A percentile compares a stretch with the other conserved stretches of the same genome.
These are phyloP conservation scores for Aspergillus wentii DNA, from an alignment of 495 filamentous ascomycete species.

Conservation along the genomic window DNA sequence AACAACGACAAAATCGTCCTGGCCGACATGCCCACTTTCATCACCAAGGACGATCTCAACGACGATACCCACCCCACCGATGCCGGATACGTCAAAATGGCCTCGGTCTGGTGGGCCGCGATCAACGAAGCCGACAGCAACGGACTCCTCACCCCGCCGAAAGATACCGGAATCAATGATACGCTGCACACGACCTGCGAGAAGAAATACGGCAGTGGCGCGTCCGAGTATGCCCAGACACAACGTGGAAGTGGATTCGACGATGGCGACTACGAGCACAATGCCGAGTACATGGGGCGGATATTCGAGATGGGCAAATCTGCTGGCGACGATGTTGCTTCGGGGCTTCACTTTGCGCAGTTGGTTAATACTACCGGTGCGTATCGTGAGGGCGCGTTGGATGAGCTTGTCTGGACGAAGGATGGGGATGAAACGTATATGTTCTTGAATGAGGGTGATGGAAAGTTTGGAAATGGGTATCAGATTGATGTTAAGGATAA, in stretches of 20 bases:
- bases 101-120: constrained; percentile 43
- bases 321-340: too few species aligned
- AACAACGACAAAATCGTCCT: constrained; percentile 32
- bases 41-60: constrained; percentile 26
- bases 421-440: constrained; percentile 1
- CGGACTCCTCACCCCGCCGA: constrained; percentile 12
- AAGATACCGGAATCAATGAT: constrained; percentile 8
- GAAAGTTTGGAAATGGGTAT: not conserved
- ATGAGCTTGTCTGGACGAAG: constrained; percentile 2
- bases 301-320: too few species aligned
- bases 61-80: constrained; percentile 49
- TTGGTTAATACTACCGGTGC: too few species aligned
- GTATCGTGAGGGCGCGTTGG: not conserved
- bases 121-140: constrained; percentile 25
- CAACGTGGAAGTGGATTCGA: too few species aligned
- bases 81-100: constrained; percentile 49
- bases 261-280: too few species aligned
- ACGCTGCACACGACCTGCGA: not conserved
- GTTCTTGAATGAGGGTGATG: constrained; percentile 1
- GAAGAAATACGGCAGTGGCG: not conserved
- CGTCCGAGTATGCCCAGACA: too few species aligned
- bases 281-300: too few species aligned
- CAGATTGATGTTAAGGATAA: constrained; percentile 2
- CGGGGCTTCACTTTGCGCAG: not conserved
- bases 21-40: constrained; percentile 43